These are phyloP conservation scores for Dunaliella primolecta DNA, from an alignment of 139 green algal species.

Conservation along the genomic window DNA sequence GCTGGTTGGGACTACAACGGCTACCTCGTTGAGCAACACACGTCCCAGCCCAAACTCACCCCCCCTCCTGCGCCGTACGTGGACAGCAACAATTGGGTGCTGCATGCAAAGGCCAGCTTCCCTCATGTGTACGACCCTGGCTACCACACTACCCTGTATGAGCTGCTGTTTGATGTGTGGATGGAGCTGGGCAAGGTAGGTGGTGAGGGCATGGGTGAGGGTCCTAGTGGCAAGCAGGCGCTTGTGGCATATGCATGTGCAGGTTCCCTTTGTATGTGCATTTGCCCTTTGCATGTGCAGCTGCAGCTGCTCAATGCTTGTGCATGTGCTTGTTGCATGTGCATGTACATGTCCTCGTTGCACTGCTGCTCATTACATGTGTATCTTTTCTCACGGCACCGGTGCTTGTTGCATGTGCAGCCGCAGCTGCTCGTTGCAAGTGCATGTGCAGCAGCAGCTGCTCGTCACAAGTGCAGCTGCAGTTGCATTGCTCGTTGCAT, in stretches of 20 bases:
- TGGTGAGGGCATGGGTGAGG: background rate
- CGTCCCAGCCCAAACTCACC: background rate
- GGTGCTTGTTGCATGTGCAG: too few species aligned
- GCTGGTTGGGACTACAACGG: background rate
- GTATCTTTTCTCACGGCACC: too few species aligned
- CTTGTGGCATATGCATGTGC: too few species aligned
- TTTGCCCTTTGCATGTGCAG: background rate
- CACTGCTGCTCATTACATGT: too few species aligned
- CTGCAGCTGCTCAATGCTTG: too few species aligned
- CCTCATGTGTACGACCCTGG: constrained; percentile 32
- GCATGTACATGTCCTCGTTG: too few species aligned
- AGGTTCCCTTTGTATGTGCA: too few species aligned
- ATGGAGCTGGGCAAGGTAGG: constrained; percentile 18
- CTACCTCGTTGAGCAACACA: background rate
- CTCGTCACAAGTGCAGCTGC: too few species aligned
- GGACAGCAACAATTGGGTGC: constrained; percentile 4
- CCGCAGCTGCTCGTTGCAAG: too few species aligned
- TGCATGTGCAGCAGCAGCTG: too few species aligned
- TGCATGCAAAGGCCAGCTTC: constrained; percentile 13
- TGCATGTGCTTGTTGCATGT: too few species aligned
- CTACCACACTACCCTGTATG: constrained; percentile 27
- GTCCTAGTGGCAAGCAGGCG: background rate
- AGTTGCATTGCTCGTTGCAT: too few species aligned
- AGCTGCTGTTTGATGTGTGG: constrained; percentile 40
- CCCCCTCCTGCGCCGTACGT: background rate